phyloP scores from a whole-genome alignment of 2,329 filamentous ascomycete genomes.

The Fusarium algeriense region DNA sequence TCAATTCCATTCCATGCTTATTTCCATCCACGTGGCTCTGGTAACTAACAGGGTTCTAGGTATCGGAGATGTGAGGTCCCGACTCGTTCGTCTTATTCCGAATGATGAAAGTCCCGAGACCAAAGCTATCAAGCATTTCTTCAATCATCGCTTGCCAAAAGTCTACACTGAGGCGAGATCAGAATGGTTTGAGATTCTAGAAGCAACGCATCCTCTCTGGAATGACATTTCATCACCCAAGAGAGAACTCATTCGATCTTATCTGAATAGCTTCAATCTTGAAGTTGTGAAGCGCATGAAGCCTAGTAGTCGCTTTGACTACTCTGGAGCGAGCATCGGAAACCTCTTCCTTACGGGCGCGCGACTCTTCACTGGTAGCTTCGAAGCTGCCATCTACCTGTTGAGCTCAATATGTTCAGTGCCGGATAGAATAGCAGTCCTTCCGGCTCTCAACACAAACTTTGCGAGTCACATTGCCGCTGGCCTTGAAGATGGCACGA shows the following conservation, averaged over 20 bases:
- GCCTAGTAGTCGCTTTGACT: conserved; percentile 81
- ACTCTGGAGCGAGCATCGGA: conserved; percentile 79
- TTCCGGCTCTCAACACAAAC: conserved; percentile 94
- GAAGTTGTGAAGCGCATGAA: conserved; percentile 83
- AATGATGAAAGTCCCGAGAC: conserved; percentile 71
- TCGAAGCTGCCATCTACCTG: conserved; percentile 93
- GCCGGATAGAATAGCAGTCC: conserved; percentile 78
- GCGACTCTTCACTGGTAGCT: conserved; percentile 89
- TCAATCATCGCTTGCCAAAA: conserved; percentile 85
- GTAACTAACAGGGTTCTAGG: conserved; percentile 60
- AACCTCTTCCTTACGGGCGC: conserved; percentile 88
- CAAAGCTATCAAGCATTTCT: conserved; percentile 81
- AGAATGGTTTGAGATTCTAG: conserved; percentile 92
- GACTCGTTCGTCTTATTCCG: conserved; percentile 91
- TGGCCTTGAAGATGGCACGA: conserved; percentile 77
- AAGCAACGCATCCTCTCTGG: conserved; percentile 85
- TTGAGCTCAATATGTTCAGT: conserved; percentile 89
- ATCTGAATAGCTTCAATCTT: conserved; percentile 80
- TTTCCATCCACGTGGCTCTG: conserved; percentile 16
- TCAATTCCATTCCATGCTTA: background rate
- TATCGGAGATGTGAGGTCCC: conserved; percentile 61
- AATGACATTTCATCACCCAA: conserved; percentile 75
- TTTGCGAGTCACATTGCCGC: conserved; percentile 96
- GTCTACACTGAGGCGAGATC: conserved; percentile 69
- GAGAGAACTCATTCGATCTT: conserved; percentile 80